phyloP scores from a whole-genome alignment of 352 stramenopile genomes.

The Aphanomyces cochlioides region DNA sequence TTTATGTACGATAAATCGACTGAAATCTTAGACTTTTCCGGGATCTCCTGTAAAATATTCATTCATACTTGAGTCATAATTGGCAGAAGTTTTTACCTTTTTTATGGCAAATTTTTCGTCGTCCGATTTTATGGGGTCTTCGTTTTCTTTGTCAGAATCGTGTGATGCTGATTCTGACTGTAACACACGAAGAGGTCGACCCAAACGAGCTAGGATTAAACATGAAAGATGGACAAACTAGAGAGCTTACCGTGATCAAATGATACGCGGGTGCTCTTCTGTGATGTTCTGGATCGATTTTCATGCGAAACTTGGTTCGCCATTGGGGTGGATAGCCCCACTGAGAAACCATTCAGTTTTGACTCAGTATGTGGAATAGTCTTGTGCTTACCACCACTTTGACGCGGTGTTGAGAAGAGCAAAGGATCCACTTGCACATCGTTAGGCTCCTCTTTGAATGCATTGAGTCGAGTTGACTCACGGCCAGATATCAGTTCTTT shows the following conservation, averaged over 20 bases:
- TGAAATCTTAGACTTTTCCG: no score
- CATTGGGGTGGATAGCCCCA: no score
- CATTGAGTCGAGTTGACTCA: no score
- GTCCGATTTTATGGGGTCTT: background rate
- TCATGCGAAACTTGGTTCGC: background rate
- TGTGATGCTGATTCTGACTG: constrained; percentile 1
- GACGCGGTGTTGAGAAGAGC: no score
- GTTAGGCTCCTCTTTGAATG: no score
- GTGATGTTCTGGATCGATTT: background rate
- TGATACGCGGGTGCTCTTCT: background rate
- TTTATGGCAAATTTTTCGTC: background rate
- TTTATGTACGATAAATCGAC: background rate
- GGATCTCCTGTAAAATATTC: no score
- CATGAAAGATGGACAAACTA: background rate
- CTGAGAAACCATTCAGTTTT: no score
- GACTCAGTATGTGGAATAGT: no score
- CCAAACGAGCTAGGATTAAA: background rate
- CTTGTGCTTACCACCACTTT: no score
- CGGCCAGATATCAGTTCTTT: background rate
- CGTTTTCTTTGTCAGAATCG: constrained; percentile 7
- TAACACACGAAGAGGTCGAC: background rate
- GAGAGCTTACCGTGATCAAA: background rate
- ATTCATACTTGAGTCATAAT: no score
- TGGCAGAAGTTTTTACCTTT: no score
- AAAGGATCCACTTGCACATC: no score